phyloP scores from a whole-genome alignment of 208 protist genomes.

The Tritrichomonas foetus region DNA sequence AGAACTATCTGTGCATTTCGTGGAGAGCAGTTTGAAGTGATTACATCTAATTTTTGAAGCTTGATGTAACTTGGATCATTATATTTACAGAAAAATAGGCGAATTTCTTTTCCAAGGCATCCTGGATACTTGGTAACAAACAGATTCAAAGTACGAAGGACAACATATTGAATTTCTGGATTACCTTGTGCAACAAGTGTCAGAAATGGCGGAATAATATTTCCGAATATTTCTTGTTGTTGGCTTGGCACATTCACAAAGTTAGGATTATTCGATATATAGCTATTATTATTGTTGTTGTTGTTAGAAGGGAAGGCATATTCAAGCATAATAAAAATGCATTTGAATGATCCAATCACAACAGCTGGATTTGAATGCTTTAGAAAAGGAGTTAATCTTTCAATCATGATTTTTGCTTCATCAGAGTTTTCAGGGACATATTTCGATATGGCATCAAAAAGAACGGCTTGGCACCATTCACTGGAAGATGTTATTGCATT shows the following conservation, averaged over 20 bases:
- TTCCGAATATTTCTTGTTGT: slow-evolving; percentile 62
- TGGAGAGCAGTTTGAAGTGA: slow-evolving; percentile 76
- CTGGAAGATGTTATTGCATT: background rate
- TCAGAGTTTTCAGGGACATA: slow-evolving; percentile 45
- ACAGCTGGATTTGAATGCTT: slow-evolving; percentile 94
- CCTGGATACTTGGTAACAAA: slow-evolving; percentile 80
- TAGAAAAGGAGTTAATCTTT: slow-evolving; percentile 83
- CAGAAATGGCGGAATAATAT: slow-evolving; percentile 80
- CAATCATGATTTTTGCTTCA: slow-evolving; percentile 75
- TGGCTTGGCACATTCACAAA: no score
- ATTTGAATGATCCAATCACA: slow-evolving; percentile 87
- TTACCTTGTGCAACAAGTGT: slow-evolving; percentile 66
- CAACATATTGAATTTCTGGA: slow-evolving; percentile 94
- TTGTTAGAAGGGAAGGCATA: slow-evolving; percentile 52
- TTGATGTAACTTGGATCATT: slow-evolving; percentile 96
- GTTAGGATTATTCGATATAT: no score
- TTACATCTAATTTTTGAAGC: slow-evolving; percentile 85
- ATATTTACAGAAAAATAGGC: slow-evolving; percentile 93
- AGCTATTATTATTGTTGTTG: no score
- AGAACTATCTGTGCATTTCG: slow-evolving; percentile 75
- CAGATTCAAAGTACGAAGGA: slow-evolving; percentile 94
- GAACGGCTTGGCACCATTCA: slow-evolving; percentile 74
- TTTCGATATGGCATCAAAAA: slow-evolving; percentile 86
- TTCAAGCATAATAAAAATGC: slow-evolving; percentile 69
- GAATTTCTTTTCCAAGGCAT: slow-evolving; percentile 51